phyloP scores from a whole-genome alignment of 768 basidiomycete genomes.

The Kwoniella dendrophila region DNA sequence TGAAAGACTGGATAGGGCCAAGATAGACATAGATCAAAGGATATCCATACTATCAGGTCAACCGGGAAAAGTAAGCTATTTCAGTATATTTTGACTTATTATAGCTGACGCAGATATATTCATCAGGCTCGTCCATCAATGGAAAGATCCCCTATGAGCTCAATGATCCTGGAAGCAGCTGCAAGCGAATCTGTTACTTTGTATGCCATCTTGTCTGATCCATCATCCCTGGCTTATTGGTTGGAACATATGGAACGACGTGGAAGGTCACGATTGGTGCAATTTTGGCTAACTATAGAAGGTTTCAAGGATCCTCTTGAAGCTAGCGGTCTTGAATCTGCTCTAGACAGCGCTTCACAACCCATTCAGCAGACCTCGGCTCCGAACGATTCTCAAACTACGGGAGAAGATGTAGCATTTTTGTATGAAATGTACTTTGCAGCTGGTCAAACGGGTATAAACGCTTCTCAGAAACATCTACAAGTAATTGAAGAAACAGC shows the following conservation, averaged over 20 bases:
- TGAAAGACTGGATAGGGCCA: conserved; percentile 84
- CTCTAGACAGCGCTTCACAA: conserved; percentile 57
- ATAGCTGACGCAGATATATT: neutral
- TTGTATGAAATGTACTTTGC: conserved; percentile 87
- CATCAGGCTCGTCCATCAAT: conserved; percentile 2
- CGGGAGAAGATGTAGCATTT: conserved; percentile 84
- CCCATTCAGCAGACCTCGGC: conserved; percentile 63
- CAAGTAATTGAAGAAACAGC: conserved; percentile 64
- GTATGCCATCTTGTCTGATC: conserved; percentile 70
- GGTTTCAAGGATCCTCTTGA: conserved; percentile 97
- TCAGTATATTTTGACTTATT: neutral
- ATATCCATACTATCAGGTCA: conserved; percentile 76
- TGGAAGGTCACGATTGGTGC: conserved; percentile 78
- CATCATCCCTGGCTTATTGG: conserved; percentile 88
- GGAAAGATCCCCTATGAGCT: conserved; percentile 8
- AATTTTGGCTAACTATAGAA: conserved; percentile 97
- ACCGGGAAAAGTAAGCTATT: conserved; percentile 14
- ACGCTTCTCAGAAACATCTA: conserved; percentile 71
- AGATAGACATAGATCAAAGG: conserved; percentile 79
- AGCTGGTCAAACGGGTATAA: conserved; percentile 58
- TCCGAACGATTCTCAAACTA: conserved; percentile 60
- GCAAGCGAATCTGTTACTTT: conserved; percentile 9
- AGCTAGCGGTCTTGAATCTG: conserved; percentile 63
- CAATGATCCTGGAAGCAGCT: conserved; percentile 13
- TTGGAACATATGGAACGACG: conserved; percentile 98